Base-by-base conservation (phyloP, 2,329 filamentous ascomycete species). In the Beauveria australis region DNA sequence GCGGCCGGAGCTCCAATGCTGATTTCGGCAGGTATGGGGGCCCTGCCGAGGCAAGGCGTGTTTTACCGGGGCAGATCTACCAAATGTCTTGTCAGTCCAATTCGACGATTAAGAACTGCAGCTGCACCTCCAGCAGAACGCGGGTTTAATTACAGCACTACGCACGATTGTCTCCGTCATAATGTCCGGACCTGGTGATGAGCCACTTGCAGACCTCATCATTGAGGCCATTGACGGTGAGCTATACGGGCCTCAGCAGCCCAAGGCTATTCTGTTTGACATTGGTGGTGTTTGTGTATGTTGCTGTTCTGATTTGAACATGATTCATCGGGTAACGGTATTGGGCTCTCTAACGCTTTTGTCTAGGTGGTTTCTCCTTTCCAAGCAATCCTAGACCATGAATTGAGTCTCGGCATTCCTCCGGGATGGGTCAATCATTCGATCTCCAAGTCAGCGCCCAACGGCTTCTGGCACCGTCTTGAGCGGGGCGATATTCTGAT, bases 281-380 rank as follows among this genome's bases (percentile, higher is more conserved):
- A 94, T 99, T 67, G 94, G 94, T 44, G 94, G 94, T 64, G 94
- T 99, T 67, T 95, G 91, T 81, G 93, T 96, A 88, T 80, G 91
- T 86, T 63, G 19, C 47, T n/a, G 18, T 18, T 40, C 19, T 22
- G 3, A 9, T 19, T 19, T 22, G 16, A 16, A 52, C 24, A 22
- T 33, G 2, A 3, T n/a, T 24, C 3, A 3, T 4, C 46, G 33
- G 12, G 33, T 37, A 16, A 14, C n/a, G 16, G 12, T 22, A 33
- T 7, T 18, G 3, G 2, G 33, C 26, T 3, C 16, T 26, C 30
- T 47, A 46, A 30, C 26, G 3, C 24, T 40, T 14, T 14, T 14
- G 16, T 3, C 5, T 33, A 96, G 92, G 91, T 97, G 59, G 79
- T 89, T 26, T 97, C 92, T 1, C 94, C 94, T 10, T 92, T 99